Base-by-base conservation (phyloP, 805 yeast species). In the Yarrowia divulgata region DNA sequence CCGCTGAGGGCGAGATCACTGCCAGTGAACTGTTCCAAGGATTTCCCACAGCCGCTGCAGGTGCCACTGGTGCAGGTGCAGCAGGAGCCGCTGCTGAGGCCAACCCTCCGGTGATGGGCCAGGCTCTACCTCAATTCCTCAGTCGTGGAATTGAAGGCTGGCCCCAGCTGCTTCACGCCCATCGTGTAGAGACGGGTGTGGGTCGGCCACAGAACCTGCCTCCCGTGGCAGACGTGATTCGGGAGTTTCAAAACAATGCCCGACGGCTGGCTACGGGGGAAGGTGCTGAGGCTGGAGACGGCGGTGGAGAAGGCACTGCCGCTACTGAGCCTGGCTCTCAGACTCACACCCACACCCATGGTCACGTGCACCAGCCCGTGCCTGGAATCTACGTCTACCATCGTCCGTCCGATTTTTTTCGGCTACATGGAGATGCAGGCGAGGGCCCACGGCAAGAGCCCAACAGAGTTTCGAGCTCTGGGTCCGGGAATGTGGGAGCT, bases 371-470 rank as follows among this genome's bases (percentile, higher is more conserved):
- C 42, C 66, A 60, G 66, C 66, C 66, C 6, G 18, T 45, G 9
- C 50, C 66, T 45, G 66, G 66, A 10, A n/a, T 60, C 32, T 60
- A 43, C 18, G 66, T 60, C 14, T 60, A 60, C 34, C 66, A 60
- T 19, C 66, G 66, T 9, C 66, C 66, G 34, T 42, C 66, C 4
- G 66, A 60, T 18, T 60, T 60, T 12, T 60, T 60, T 34, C 50
- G 66, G 52, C 52, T 34, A 43, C 66, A 60, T 34, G 66, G 42
- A 3, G 48, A 29, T 57, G 64, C 64, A 29, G 48, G 9, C 5
- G 54, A 48, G 34, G 46, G 60, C 9, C 18, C 12, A 19, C 45
- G 32, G 18, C 45, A 13, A 19, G 45, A 54, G 43, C 19, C 23
- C 23, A 57, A 57, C 63, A 57, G 63, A 57, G 63, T 57, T 57